phyloP scores from a whole-genome alignment of 495 filamentous ascomycete genomes.

The Aspergillus carlsbadensis region DNA sequence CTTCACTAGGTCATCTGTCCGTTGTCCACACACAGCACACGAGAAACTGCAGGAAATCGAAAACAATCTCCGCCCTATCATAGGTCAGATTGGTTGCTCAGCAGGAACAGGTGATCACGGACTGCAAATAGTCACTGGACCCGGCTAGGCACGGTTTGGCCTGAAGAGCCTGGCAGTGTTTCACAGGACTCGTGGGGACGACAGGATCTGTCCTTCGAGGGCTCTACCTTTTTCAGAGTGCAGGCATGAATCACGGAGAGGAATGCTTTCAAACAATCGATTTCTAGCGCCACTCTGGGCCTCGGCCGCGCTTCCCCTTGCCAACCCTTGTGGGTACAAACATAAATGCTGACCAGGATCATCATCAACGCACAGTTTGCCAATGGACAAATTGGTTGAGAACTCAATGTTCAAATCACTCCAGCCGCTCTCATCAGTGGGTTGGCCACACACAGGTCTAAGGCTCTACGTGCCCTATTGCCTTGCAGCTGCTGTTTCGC shows the following conservation, averaged over 20 bases:
- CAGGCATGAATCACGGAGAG: background rate
- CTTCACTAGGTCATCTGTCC: background rate
- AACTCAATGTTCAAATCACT: background rate
- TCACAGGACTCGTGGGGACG: background rate
- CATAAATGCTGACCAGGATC: background rate
- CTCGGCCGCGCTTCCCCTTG: too few species aligned
- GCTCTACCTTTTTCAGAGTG: background rate
- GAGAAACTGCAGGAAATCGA: background rate
- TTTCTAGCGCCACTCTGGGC: too few species aligned
- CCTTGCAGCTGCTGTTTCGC: background rate
- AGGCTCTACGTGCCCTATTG: background rate
- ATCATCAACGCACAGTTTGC: background rate
- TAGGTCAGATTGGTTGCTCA: background rate
- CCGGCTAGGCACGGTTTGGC: constrained; percentile 4
- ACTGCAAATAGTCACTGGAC: background rate
- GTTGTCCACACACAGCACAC: background rate
- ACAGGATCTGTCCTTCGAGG: background rate
- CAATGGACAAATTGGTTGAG: background rate
- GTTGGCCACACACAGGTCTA: background rate
- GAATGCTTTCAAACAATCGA: background rate
- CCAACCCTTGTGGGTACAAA: too few species aligned
- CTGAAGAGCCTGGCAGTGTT: background rate
- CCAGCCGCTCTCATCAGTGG: too few species aligned
- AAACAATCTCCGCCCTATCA: background rate
- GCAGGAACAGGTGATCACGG: constrained; percentile 6